Evolutionary conservation across 1,139 yeast genomes (phyloP).

Genomic region (Blastobotrys niveus): DNA sequence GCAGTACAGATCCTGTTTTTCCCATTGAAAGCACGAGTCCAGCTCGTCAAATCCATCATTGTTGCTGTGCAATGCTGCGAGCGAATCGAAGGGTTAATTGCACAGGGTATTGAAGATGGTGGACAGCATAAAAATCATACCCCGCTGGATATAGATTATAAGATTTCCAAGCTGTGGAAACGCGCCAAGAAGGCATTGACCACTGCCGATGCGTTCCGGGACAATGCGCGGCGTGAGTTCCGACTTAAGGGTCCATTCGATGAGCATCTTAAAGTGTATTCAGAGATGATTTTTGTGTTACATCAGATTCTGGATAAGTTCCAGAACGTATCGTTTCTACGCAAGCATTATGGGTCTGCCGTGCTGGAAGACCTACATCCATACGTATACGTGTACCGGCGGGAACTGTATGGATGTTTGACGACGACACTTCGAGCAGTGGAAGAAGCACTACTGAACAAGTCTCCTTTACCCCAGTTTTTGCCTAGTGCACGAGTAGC

Average conservation of each 20-base stretch:
- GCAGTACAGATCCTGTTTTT: slow-evolving; percentile 42
- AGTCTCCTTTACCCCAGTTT: slow-evolving; percentile 46
- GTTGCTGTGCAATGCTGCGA: slow-evolving; percentile 39
- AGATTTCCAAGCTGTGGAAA: slow-evolving; percentile 27
- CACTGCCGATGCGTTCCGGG: slow-evolving; percentile 40
- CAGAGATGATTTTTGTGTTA: slow-evolving; percentile 42
- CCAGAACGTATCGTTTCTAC: slow-evolving; percentile 42
- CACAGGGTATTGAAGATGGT: slow-evolving; percentile 33
- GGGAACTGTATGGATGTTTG: slow-evolving; percentile 42
- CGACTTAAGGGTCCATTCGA: slow-evolving; percentile 44
- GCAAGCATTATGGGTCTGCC: slow-evolving; percentile 44
- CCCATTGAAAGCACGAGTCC: slow-evolving; percentile 45
- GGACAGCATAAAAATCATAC: slow-evolving; percentile 21
- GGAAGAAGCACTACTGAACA: slow-evolving; percentile 40
- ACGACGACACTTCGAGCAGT: slow-evolving; percentile 38
- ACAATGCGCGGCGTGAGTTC: slow-evolving; percentile 43
- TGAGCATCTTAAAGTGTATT: slow-evolving; percentile 38
- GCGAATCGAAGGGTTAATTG: slow-evolving; percentile 36
- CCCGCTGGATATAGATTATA: slow-evolving; percentile 5
- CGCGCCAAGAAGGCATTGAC: slow-evolving; percentile 38
- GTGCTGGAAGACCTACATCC: slow-evolving; percentile 41
- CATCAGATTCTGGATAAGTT: slow-evolving; percentile 45
- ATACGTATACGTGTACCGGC: slow-evolving; percentile 40
- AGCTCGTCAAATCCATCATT: slow-evolving; percentile 40
- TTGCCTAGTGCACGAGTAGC: slow-evolving; percentile 46